phyloP scores from a whole-genome alignment of 306 rosid species.

The Betula pendula region DNA sequence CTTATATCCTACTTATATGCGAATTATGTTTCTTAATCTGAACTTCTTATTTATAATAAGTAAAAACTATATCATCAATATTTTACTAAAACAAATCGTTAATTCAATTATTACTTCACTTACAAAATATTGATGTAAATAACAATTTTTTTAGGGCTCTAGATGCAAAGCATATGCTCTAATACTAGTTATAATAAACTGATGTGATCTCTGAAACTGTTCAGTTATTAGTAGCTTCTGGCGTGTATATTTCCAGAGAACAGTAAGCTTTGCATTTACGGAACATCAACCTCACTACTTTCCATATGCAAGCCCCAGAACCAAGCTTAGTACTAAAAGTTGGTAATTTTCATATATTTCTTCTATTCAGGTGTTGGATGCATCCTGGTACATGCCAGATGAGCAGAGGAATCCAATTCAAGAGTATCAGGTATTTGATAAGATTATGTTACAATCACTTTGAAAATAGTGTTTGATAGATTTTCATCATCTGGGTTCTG shows the following conservation, averaged over 20 bases:
- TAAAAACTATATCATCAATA: not conserved
- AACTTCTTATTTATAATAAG: too few relatives aligned
- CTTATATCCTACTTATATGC: not conserved
- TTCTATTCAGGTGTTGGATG: slow-evolving; percentile 77
- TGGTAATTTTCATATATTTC: slow-evolving; percentile 10
- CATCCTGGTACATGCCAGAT: slow-evolving; percentile 99
- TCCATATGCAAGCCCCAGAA: not conserved
- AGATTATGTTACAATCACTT: slow-evolving; percentile 8
- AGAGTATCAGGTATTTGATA: slow-evolving; percentile 77
- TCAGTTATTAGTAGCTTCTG: not conserved
- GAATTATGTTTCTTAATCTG: too few relatives aligned
- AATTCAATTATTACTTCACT: not conserved
- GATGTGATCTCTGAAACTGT: not conserved
- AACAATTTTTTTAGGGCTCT: not conserved
- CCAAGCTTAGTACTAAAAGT: not conserved
- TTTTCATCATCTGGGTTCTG: not conserved
- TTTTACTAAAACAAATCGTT: not conserved
- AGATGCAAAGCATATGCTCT: not conserved
- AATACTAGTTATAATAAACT: not conserved
- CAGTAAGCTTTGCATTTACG: not conserved
- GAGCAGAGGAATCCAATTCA: slow-evolving; percentile 96
- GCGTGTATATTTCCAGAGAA: not conserved
- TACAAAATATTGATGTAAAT: not conserved
- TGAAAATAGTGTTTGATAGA: not conserved
- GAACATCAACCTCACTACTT: not conserved